Conservation (phyloP, 441 rosid species). For the Geranium incanum region DNA sequence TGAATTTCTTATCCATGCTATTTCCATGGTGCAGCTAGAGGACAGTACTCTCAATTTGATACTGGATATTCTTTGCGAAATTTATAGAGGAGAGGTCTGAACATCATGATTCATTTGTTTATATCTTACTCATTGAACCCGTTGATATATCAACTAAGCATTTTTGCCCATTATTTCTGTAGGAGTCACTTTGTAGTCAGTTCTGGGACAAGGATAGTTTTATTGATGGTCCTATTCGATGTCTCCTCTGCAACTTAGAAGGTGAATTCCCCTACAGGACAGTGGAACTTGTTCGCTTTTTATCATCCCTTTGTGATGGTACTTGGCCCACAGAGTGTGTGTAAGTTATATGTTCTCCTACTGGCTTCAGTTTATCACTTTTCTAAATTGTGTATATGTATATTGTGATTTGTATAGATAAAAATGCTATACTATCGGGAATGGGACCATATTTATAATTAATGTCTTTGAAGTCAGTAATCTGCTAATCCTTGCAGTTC, state of each 20-base stretch:
- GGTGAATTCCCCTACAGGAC: slow-evolving; percentile 83
- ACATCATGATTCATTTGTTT: slow-evolving; percentile 14
- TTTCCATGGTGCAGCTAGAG: slow-evolving; percentile 53
- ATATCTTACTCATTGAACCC: slow-evolving; percentile 12
- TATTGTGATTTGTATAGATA: background rate
- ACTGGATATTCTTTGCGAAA: slow-evolving; percentile 79
- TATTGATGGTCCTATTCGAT: slow-evolving; percentile 91
- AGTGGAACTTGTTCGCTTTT: slow-evolving; percentile 60
- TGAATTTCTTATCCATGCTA: slow-evolving; percentile 15
- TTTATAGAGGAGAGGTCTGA: slow-evolving; percentile 87
- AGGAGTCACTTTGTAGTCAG: slow-evolving; percentile 96
- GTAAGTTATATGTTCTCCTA: slow-evolving; percentile 44
- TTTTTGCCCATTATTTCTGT: slow-evolving; percentile 24
- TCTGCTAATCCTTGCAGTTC: background rate
- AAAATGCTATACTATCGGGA: background rate
- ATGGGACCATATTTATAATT: background rate
- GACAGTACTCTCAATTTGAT: slow-evolving; percentile 61
- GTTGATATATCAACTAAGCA: slow-evolving; percentile 24
- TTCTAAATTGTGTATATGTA: background rate
- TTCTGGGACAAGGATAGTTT: slow-evolving; percentile 95
- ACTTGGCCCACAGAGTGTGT: slow-evolving; percentile 97
- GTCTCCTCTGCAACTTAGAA: slow-evolving; percentile 86
- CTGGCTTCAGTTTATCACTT: slow-evolving; percentile 11
- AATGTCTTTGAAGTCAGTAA: background rate
- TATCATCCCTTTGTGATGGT: slow-evolving; percentile 91